Evolutionary conservation across 2,329 filamentous ascomycete genomes (phyloP).

Genomic region (Coccinonectria pachysandricola): DNA sequence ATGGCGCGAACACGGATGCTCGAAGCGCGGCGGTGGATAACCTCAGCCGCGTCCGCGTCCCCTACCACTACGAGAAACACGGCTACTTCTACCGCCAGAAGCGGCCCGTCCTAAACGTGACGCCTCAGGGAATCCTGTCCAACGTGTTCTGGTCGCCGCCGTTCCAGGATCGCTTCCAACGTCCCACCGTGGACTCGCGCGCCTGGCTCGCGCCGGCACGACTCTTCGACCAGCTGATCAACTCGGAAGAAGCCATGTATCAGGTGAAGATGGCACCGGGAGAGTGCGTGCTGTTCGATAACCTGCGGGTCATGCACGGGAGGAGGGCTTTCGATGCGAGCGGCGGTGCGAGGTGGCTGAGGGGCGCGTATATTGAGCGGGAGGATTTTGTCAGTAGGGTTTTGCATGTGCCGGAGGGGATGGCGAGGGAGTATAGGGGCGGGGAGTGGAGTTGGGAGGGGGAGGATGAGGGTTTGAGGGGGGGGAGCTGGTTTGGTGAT

Average conservation of each 20-base stretch:
- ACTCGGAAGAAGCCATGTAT: constrained; percentile 48
- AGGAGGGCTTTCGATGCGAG: constrained; percentile 59
- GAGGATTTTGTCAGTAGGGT: constrained; percentile 32
- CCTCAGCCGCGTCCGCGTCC: constrained; percentile 38
- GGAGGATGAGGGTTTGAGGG: constrained; percentile 17
- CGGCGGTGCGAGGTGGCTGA: constrained; percentile 66
- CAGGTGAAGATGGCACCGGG: constrained; percentile 67
- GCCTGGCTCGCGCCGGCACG: constrained; percentile 39
- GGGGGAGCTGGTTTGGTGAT: constrained; percentile 18
- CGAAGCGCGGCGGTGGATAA: constrained; percentile 21
- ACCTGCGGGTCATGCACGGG: constrained; percentile 75
- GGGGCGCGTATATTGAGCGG: constrained; percentile 69
- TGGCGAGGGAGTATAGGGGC: constrained; percentile 17
- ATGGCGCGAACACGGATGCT: too few relatives aligned
- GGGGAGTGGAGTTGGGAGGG: constrained; percentile 14
- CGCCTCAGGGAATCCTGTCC: constrained; percentile 13
- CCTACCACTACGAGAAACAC: constrained; percentile 60
- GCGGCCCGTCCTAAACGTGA: constrained; percentile 42
- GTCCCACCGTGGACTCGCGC: constrained; percentile 12
- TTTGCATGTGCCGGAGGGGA: constrained; percentile 18
- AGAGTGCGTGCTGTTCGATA: constrained; percentile 91
- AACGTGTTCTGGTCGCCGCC: constrained; percentile 60
- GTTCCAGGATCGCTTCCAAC: constrained; percentile 53
- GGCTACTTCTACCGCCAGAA: constrained; percentile 51
- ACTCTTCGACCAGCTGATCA: constrained; percentile 49